A percentile compares a stretch with the other conserved stretches of the same genome.
These are phyloP conservation scores for Leccinum variicolor DNA, from an alignment of 768 basidiomycete species.

Conservation along the genomic window DNA sequence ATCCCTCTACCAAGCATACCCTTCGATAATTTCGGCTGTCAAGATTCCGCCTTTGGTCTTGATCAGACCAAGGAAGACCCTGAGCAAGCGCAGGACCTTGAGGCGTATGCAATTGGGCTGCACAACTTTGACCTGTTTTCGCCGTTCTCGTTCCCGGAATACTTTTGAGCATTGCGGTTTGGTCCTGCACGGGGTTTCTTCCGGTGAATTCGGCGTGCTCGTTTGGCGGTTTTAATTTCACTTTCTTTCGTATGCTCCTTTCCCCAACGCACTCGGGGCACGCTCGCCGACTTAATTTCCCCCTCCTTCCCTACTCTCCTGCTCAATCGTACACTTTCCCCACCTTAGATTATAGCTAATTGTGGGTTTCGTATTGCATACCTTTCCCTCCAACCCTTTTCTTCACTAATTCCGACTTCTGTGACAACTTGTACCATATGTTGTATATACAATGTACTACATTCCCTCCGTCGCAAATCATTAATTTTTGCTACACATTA, in stretches of 20 bases:
- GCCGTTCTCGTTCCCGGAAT: constrained; percentile 17
- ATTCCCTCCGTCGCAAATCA: neutral
- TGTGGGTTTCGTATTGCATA: neutral
- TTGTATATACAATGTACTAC: constrained; percentile 2
- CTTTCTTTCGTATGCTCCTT: neutral
- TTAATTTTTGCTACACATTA: neutral
- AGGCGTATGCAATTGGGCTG: constrained; percentile 30
- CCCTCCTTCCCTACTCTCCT: neutral
- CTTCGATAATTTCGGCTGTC: constrained; percentile 1
- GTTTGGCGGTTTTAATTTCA: neutral
- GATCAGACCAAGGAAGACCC: constrained; percentile 13
- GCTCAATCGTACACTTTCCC: neutral
- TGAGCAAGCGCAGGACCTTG: constrained; percentile 27
- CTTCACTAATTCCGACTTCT: neutral
- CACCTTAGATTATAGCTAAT: neutral
- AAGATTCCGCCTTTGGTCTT: constrained; percentile 2
- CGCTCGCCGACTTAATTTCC: neutral
- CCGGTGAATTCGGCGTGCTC: neutral
- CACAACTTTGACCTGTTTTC: constrained; percentile 25
- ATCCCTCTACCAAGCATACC: constrained; percentile 1
- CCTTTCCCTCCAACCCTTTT: neutral
- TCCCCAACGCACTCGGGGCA: neutral
- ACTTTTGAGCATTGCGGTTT: constrained; percentile 5
- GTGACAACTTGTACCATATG: constrained; percentile 1
- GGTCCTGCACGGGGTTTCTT: neutral